Evolutionary conservation across 352 stramenopile species (phyloP), one percentile per base, ranked within the genome.

Genomic region (Phytopythium chamaehyphon): DNA sequence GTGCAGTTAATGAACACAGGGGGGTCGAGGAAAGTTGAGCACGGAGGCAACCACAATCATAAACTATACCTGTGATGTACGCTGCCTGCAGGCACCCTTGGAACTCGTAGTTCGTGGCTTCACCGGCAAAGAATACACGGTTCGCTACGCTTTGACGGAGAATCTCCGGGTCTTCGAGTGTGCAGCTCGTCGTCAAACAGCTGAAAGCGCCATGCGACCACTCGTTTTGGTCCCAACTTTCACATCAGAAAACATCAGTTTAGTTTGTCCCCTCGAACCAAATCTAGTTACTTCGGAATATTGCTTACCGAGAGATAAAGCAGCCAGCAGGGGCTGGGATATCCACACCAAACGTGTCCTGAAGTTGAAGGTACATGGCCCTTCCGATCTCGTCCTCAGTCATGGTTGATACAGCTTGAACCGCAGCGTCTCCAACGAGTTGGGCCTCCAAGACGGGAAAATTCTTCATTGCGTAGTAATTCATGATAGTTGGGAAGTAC

Each of bases 51-150:
- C n/a, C n/a, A n/a, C n/a, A n/a, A n/a, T n/a, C n/a, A n/a, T n/a
- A n/a, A n/a, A n/a, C n/a, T n/a, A 14, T 57, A 66, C 62, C 74
- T 9, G 78, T 85, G 18, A 89, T 51, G 24, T 81, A 83, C n/a
- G 80, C 80, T 1, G 69, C 77, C 46, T 87, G 76, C n/a, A 87
- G 63, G 3, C 77, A 78, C 4, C 75, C 76, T 51, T 87, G 80
- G 43, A 88, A 86, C 28, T 81, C 59, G 59, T 85, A 79, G 24
- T 72, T 82, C 15, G 77, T 91, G 2, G 76, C 77, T 48, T 91
- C 80, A 7, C 80, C 80, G 2, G 75, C 75, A 26, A 91, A 91
- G 46, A 84, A 58, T 28, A 91, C 53, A 8, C 64, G 64, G n/a
- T 60, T 53, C 0, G 33, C 64, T 1, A 86, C 55, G 0, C 63